A percentile compares a stretch with the other conserved stretches of the same genome.
phyloP scores from a whole-genome alignment of 2,329 filamentous ascomycete species.

The Geoglossum cookeanum region DNA sequence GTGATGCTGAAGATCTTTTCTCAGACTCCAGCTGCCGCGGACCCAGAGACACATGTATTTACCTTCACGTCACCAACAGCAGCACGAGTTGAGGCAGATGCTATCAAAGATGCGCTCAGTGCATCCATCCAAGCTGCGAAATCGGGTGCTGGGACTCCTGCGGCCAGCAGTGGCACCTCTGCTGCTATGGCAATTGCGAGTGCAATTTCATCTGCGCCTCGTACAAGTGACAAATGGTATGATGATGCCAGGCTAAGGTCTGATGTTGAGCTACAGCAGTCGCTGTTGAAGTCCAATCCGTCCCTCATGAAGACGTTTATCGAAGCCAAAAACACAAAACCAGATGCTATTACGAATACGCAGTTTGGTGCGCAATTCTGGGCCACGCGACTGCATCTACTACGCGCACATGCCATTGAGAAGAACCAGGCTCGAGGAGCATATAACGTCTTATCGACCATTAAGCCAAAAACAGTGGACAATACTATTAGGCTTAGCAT shows the following conservation, averaged over 20 bases:
- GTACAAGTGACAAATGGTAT: slow-evolving; percentile 43
- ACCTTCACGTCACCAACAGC: slow-evolving; percentile 63
- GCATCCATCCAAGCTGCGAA: slow-evolving; percentile 55
- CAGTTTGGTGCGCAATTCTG: slow-evolving; percentile 90
- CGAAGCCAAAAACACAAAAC: slow-evolving; percentile 66
- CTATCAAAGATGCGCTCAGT: slow-evolving; percentile 65
- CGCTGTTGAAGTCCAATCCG: slow-evolving; percentile 63
- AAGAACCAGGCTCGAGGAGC: slow-evolving; percentile 67
- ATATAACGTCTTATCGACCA: slow-evolving; percentile 82
- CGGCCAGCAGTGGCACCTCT: slow-evolving; percentile 29
- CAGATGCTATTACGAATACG: slow-evolving; percentile 58
- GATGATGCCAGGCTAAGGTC: slow-evolving; percentile 60
- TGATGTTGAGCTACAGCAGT: slow-evolving; percentile 71
- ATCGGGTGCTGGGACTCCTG: slow-evolving; percentile 22
- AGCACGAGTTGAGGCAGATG: slow-evolving; percentile 67
- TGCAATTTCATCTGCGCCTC: slow-evolving; percentile 33
- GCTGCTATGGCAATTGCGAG: slow-evolving; percentile 62
- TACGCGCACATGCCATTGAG: slow-evolving; percentile 83
- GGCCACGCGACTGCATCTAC: slow-evolving; percentile 67
- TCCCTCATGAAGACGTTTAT: slow-evolving; percentile 67
- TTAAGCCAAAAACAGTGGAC: slow-evolving; percentile 62
- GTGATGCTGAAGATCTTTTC: slow-evolving; percentile 88
- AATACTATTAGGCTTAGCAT: slow-evolving; percentile 65
- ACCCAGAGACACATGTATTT: slow-evolving; percentile 61
- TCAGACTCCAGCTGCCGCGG: slow-evolving; percentile 37